Evolutionary conservation across 495 filamentous ascomycete species (phyloP).

Genomic region (Parmelia sp.): DNA sequence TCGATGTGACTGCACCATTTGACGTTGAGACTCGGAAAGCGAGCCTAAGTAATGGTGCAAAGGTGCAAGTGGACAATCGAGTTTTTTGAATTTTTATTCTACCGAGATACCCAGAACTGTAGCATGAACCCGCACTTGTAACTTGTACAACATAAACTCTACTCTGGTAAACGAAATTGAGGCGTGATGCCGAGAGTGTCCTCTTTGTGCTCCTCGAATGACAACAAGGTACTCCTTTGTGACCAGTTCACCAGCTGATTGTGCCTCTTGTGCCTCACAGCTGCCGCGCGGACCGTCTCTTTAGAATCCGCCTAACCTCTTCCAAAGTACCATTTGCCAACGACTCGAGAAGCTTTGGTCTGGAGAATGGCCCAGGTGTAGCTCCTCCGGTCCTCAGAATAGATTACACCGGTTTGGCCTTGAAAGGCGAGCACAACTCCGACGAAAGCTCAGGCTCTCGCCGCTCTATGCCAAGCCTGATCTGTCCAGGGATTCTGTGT

Average conservation of each 20-base stretch:
- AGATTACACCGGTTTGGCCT: not conserved
- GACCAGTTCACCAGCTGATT: not conserved
- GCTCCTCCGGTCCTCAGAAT: not conserved
- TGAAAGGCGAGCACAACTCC: not conserved
- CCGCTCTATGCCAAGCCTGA: not conserved
- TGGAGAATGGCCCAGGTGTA: not conserved
- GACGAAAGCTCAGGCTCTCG: not conserved
- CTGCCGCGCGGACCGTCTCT: constrained; percentile 6
- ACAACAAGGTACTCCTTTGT: not conserved
- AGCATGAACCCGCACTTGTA: not conserved
- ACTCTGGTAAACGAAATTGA: too few species aligned
- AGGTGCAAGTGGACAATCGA: constrained; percentile 3
- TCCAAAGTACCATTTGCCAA: constrained; percentile 55
- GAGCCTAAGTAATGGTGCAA: not conserved
- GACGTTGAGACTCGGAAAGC: not conserved
- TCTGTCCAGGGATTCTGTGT: too few species aligned
- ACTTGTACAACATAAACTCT: not conserved
- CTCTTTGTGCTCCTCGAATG: not conserved
- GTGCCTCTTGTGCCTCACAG: constrained; percentile 6
- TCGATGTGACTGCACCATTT: not conserved
- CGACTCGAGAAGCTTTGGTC: not conserved
- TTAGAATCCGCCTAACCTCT: not conserved
- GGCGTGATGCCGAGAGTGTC: not conserved
- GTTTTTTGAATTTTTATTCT: constrained; percentile 1
- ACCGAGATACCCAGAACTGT: constrained; percentile 1